These are phyloP conservation scores for Lepidium didymum DNA, from an alignment of 345 rosid species.

Conservation along the genomic window DNA sequence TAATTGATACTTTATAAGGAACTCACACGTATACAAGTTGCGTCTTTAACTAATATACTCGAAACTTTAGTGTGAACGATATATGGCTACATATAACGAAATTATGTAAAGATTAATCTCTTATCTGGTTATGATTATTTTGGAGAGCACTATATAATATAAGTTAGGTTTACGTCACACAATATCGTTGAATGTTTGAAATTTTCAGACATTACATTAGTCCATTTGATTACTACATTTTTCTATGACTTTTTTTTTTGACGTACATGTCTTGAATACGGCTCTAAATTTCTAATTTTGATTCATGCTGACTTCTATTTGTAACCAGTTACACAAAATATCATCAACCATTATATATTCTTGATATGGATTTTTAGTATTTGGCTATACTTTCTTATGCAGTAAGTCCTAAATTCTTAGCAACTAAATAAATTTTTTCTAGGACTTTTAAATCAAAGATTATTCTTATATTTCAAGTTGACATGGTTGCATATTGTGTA, in stretches of 20 bases:
- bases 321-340: neutral
- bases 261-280: neutral
- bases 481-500: neutral
- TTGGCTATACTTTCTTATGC: neutral
- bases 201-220: neutral
- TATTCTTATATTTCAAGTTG: too few relatives aligned
- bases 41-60: neutral
- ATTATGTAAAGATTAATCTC: neutral
- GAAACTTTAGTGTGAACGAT: neutral
- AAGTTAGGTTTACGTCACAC: slow-evolving; percentile 8
- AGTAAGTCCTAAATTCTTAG: neutral
- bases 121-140: neutral
- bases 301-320: neutral
- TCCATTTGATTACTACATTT: neutral
- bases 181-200: neutral
- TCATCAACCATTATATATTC: neutral
- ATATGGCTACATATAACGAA: neutral
- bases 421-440: neutral
- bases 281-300: neutral
- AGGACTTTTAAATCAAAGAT: too few relatives aligned
- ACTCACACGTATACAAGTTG: neutral
- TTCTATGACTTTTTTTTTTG: neutral
- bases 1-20: neutral
- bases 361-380: neutral
- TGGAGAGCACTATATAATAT: neutral